Evolutionary conservation across 441 rosid species (phyloP), one percentile per base, ranked within the genome.

Genomic region (Erodium moschatum): DNA sequence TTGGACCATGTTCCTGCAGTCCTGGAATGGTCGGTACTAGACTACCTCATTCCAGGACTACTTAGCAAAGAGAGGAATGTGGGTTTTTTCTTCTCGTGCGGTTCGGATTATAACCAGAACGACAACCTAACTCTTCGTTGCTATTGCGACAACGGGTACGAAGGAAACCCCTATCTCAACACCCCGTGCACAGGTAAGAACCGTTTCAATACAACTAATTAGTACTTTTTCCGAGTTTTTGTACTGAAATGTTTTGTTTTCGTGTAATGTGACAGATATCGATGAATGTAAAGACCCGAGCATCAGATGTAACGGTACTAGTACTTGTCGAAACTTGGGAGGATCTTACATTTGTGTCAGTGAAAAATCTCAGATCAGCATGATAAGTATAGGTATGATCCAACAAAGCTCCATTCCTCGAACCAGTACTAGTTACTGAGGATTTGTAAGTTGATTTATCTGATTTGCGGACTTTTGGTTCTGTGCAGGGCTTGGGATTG

Each of bases 51-150:
- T 1, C 62, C 62, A 7, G 62, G 24, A 20, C 62, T 16, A 16
- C 16, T 18, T 4, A 20, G 16, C 0, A 18, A 19, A 1, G 62
- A 54, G 20, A 54, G 62, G 62, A 54, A 8, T 18, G 62, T 54
- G 8, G 62, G 62, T 54, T 54, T 54, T 19, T 54, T 54, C 62
- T 54, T 54, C 62, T 54, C 62, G 3, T 54, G 62, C 20, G 21
- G 62, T 9, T 54, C 62, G 9, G 62, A 54, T 16, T 18, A 15
- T 19, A 54, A 54, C 62, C 21, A 7, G 4, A 42, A 42, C 12
- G 10, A 54, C 6, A 54, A 54, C 19, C 7, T 15, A 18, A 54
- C 62, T 15, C 62, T 54, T 54, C 62, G 20, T 6, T 54, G 62
- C 62, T 54, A 54, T 18, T 54, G 62, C 18, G 62, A 54, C 20